Evolutionary conservation across 2,329 filamentous ascomycete species (phyloP), one percentile per base, ranked within the genome.

Genomic region (Leptographium wingfieldii): DNA sequence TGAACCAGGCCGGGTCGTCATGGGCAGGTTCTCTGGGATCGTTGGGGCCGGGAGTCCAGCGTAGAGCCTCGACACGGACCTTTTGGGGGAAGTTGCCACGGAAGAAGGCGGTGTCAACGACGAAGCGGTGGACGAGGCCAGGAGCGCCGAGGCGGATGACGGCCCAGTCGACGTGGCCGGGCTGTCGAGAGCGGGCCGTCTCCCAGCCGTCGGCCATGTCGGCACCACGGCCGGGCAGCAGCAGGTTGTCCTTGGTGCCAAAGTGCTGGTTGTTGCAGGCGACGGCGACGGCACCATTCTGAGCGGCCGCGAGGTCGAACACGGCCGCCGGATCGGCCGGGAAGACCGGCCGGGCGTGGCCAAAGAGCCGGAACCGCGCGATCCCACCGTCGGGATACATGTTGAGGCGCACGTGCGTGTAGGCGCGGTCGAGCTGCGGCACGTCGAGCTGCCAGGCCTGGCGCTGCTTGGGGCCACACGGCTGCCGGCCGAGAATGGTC

Each of bases 171-270:
- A 88, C 74, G 71, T 94, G 89, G 53, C 77, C 83, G 70, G 82
- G 84, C 57, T 79, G 83, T 56, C 90, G 77, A 43, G 87, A 90
- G 59, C 89, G 80, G 65, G 86, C 83, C 60, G 89, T 94, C 74
- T 94, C 89, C 89, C 90, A 94, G 9, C 89, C 90, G 70, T 92
- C 89, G 57, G 88, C 87, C 89, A 94, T 94, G 73, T 94, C 87
- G 70, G 86, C 84, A 51, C 72, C 73, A 67, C 78, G 80, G 57
- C 63, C 68, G 7, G 68, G 68, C 3, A 78, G 64, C 57, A 70
- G 78, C 56, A 79, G 77, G 65, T 73, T 72, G 69, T 82, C 78
- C 61, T 79, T 72, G 48, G 79, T 87, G 62, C 89, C 88, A 67
- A 92, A 95, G 72, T 94, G 89, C 73, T 94, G 85, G 71, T 94